Base-by-base conservation (phyloP, 768 basidiomycete species). In the Grammothele lineata region DNA sequence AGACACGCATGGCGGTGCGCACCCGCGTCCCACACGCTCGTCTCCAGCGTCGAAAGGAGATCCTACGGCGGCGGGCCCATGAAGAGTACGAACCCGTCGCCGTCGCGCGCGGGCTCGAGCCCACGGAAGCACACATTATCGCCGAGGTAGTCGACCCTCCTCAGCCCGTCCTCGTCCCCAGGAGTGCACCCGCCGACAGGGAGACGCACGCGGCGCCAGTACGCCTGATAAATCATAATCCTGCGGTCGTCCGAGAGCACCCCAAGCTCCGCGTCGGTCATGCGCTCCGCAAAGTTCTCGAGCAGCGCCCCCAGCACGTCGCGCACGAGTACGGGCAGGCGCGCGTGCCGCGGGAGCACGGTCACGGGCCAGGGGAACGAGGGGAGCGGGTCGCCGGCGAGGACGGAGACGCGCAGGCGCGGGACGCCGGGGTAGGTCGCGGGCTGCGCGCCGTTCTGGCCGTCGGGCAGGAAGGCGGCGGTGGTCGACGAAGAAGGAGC, bases 341-440 rank as follows among this genome's bases (percentile, higher is more conserved):
- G 23, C 26, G 39, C 43, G 45, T 60, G 57, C 43, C 49, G 54
- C 43, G 58, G 18, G 38, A 52, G 47, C 7, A 77, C 71, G 48
- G 71, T 74, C 42, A 82, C 67, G 9, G 79, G 77, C 83, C 82
- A 83, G 14, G 70, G 74, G 57, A 78, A 77, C 11, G 53, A 60
- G 0, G 68, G 0, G 68, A 70, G 66, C 1, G 72, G 64, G 52
- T 80, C 77, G 40, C 76, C 77, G 17, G 74, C 78, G 19, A 83
- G 66, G 3, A 63, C 70, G 47, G 68, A 70, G 62, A 85, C 74
- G 53, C 70, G 71, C 72, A 85, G 72, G 47, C 74, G 70, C 7
- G 76, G 75, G 37, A 82, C 63, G 48, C 81, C 74, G 0, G 83
- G 83, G 57, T 64, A 74, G 7, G 83, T 82, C n/a, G 82, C 83